Conservation (phyloP, 2,329 filamentous ascomycete genomes). For the Fusarium sp. region DNA sequence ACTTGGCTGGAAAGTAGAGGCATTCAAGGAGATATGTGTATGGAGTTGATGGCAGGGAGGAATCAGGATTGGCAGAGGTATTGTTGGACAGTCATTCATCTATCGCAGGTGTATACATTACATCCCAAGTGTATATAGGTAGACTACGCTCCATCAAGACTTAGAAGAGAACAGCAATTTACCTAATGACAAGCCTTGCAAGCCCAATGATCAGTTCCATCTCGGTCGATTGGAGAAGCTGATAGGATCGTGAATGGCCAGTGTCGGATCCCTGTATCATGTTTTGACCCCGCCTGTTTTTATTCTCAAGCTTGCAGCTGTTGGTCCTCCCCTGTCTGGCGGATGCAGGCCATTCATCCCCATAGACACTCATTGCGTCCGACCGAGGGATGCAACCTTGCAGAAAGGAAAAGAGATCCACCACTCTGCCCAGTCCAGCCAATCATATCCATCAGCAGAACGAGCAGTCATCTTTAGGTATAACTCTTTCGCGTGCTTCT, state of each 20-base stretch:
- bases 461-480: background rate
- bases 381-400: background rate
- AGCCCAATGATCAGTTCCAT: fast-evolving
- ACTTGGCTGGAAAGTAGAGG: background rate
- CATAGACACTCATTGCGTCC: too few relatives aligned
- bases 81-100: fast-evolving
- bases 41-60: too few relatives aligned
- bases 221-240: fast-evolving
- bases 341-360: background rate
- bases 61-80: fast-evolving
- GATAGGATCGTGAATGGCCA: background rate
- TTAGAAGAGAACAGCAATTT: fast-evolving
- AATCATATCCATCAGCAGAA: background rate
- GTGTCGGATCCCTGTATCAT: background rate
- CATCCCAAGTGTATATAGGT: fast-evolving
- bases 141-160: fast-evolving
- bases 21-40: fast-evolving
- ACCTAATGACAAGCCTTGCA: fast-evolving
- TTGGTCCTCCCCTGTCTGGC: background rate
- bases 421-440: background rate
- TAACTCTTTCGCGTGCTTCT: too few relatives aligned
- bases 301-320: too few relatives aligned
- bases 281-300: background rate
- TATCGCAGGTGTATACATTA: background rate
- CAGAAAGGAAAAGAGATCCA: background rate